phyloP scores from a whole-genome alignment of 2,329 filamentous ascomycete genomes.

The Aspergillus hortae region DNA sequence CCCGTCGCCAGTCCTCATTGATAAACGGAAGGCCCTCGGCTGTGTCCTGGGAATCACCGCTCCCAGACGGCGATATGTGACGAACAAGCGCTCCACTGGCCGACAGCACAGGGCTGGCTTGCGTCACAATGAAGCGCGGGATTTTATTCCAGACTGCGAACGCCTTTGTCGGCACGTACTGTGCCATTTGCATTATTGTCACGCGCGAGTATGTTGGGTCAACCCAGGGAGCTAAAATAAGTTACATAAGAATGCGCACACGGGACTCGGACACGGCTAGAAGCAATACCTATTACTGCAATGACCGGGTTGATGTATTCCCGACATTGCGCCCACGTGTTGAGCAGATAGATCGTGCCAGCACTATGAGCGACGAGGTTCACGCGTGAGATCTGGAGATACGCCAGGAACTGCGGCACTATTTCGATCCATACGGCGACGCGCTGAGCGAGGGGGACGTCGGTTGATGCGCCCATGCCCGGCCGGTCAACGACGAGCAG shows the following conservation, averaged over 20 bases:
- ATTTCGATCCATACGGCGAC: conserved; percentile 41
- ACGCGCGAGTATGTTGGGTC: conserved; percentile 35
- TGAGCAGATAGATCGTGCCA: conserved; percentile 44
- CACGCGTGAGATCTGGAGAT: conserved; percentile 30
- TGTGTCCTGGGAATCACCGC: background rate
- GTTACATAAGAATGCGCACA: conserved; percentile 2
- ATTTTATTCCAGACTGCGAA: conserved; percentile 26
- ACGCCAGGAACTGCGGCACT: conserved; percentile 35
- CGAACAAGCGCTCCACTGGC: conserved; percentile 18
- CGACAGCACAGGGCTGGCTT: conserved; percentile 18
- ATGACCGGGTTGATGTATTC: conserved; percentile 5
- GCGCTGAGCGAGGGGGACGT: conserved; percentile 33
- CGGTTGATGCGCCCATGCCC: conserved; percentile 38
- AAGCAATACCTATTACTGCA: conserved; percentile 7
- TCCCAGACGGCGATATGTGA: conserved; percentile 6
- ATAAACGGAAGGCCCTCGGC: conserved; percentile 7
- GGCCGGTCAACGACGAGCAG: conserved; percentile 22
- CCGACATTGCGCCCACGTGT: conserved; percentile 26
- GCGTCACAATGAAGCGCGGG: conserved; percentile 23
- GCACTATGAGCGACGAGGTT: conserved; percentile 39
- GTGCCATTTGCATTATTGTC: conserved; percentile 22
- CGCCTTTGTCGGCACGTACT: conserved; percentile 21
- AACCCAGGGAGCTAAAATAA: conserved; percentile 42
- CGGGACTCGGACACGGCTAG: background rate
- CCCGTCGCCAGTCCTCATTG: conserved; percentile 9